phyloP scores from a whole-genome alignment of 306 rosid genomes.

The Malus fusca region DNA sequence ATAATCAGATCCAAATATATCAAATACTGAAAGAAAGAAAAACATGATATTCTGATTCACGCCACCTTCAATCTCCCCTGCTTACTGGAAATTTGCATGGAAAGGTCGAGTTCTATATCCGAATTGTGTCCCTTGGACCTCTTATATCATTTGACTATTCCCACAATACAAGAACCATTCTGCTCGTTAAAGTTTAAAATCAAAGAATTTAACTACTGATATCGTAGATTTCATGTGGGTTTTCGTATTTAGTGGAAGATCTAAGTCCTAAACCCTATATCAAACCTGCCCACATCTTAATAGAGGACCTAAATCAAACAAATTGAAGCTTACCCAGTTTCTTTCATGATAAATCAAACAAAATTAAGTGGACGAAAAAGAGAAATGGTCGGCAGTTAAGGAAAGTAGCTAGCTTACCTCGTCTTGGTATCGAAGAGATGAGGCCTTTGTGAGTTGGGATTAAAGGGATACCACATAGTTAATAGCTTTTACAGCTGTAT shows the following conservation, averaged over 20 bases:
- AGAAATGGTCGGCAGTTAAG: too few relatives aligned
- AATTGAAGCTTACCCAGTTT: not conserved
- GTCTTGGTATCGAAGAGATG: not conserved
- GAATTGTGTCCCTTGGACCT: not conserved
- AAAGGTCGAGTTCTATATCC: not conserved
- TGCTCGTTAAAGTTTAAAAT: not conserved
- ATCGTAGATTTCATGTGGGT: not conserved
- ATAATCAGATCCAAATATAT: not conserved
- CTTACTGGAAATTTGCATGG: not conserved
- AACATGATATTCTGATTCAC: not conserved
- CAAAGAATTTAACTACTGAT: not conserved
- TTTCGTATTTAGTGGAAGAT: not conserved
- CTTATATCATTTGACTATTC: not conserved
- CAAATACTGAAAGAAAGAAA: not conserved
- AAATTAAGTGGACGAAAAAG: not conserved
- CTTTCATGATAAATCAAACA: not conserved
- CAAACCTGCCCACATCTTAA: not conserved
- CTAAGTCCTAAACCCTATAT: not conserved
- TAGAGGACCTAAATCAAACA: not conserved
- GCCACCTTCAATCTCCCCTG: not conserved
- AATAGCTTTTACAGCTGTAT: too few relatives aligned
- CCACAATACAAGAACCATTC: not conserved
- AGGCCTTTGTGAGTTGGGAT: not conserved
- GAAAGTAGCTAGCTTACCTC: not conserved
- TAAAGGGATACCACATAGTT: too few relatives aligned